These are phyloP conservation scores for Aspergillus brasiliensis DNA, from an alignment of 2,329 filamentous ascomycete species.

Conservation along the genomic window DNA sequence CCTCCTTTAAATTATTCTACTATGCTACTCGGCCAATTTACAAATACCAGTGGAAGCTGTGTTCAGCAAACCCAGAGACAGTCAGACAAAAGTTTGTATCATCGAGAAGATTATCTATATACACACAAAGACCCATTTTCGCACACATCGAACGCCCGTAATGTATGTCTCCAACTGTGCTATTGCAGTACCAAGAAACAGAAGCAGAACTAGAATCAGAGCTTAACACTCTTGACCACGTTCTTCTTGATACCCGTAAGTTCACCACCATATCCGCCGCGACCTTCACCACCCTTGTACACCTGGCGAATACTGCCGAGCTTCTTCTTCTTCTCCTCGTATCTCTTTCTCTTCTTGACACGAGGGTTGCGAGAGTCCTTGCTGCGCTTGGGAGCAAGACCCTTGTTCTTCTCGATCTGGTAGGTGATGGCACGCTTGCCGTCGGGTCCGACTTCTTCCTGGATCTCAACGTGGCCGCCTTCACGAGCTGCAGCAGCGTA, in stretches of 20 bases:
- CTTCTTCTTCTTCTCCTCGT: constrained; percentile 97
- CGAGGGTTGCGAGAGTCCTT: constrained; percentile 94
- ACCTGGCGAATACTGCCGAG: constrained; percentile 79
- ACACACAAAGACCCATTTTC: constrained; percentile 26
- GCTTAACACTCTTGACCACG: constrained; percentile 88
- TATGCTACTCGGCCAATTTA: background rate
- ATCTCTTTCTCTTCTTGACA: constrained; percentile 98
- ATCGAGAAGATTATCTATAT: constrained; percentile 25
- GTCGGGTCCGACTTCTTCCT: constrained; percentile 72
- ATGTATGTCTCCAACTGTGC: constrained; percentile 18
- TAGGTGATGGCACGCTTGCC: constrained; percentile 93
- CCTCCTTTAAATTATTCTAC: too few relatives aligned
- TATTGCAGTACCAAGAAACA: constrained; percentile 15
- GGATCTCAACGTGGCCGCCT: constrained; percentile 63
- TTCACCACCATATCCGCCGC: constrained; percentile 87
- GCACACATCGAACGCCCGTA: constrained; percentile 22
- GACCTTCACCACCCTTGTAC: constrained; percentile 82
- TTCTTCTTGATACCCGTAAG: constrained; percentile 93
- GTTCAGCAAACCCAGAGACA: background rate
- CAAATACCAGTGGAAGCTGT: background rate
- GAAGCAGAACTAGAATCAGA: constrained; percentile 54
- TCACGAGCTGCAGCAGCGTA: constrained; percentile 57
- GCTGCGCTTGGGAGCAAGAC: constrained; percentile 81
- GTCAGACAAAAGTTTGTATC: constrained; percentile 14
- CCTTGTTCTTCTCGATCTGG: constrained; percentile 97